These are phyloP conservation scores for Penicillium bialowiezense DNA, from an alignment of 495 filamentous ascomycete genomes.

Conservation along the genomic window DNA sequence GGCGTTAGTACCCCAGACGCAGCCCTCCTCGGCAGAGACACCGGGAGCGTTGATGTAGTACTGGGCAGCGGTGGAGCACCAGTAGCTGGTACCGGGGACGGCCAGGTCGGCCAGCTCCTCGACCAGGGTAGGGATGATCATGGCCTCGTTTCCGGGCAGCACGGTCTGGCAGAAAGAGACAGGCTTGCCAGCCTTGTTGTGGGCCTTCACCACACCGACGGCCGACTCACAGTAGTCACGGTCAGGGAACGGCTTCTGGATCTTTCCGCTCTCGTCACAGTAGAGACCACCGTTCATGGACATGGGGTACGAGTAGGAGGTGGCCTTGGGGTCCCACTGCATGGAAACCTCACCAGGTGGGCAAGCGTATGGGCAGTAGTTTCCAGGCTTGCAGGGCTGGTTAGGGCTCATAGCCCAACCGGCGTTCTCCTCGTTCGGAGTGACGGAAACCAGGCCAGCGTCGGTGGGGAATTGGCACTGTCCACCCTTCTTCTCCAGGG, in stretches of 20 bases:
- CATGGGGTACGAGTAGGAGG: constrained; percentile 63
- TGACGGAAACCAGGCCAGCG: constrained; percentile 66
- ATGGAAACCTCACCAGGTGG: constrained; percentile 71
- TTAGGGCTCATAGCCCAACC: constrained; percentile 85
- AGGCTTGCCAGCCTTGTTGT: constrained; percentile 59
- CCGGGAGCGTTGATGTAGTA: constrained; percentile 82
- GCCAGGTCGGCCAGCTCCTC: constrained; percentile 53
- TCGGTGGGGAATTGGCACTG: constrained; percentile 65
- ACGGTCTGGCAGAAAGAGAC: constrained; percentile 84
- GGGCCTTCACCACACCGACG: constrained; percentile 58
- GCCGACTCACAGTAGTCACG: constrained; percentile 71
- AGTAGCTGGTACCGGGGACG: constrained; percentile 69
- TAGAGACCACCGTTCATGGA: constrained; percentile 80
- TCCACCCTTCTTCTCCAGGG: constrained; percentile 42
- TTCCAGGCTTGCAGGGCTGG: constrained; percentile 64
- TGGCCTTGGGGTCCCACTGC: constrained; percentile 74
- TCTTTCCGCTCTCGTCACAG: constrained; percentile 64
- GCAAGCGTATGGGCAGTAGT: constrained; percentile 78
- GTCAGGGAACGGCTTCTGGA: constrained; percentile 69
- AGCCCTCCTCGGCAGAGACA: constrained; percentile 55
- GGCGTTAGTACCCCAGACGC: constrained; percentile 65
- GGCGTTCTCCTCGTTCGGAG: constrained; percentile 61
- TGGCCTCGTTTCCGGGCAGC: constrained; percentile 81
- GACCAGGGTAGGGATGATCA: constrained; percentile 78
- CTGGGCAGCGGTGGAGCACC: constrained; percentile 73